Conservation (phyloP, 305 asterid species). For the Plantago coronopus region DNA sequence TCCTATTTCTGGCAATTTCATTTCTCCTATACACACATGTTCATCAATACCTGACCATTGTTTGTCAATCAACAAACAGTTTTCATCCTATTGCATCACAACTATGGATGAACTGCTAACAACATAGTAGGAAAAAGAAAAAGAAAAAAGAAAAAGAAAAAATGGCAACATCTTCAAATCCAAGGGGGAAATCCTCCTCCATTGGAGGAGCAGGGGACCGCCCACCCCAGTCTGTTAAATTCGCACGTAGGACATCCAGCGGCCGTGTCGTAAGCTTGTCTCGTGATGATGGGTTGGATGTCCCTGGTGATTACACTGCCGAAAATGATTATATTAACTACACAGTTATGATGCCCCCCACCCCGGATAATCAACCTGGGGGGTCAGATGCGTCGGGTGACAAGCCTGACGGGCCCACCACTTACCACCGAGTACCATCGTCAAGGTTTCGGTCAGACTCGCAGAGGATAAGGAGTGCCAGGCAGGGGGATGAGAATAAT, state of each 20-base stretch:
- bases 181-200: conserved; percentile 31
- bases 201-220: conserved; percentile 24
- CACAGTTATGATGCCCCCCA: conserved; percentile 94
- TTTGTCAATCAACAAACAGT: not conserved
- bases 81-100: not conserved
- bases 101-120: not conserved
- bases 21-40: not conserved
- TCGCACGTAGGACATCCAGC: conserved; percentile 66
- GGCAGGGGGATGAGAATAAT: conserved; percentile 22
- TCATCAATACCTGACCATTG: not conserved
- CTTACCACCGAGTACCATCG: conserved; percentile 31
- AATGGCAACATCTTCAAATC: conserved; percentile 38
- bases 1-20: conserved; percentile 10
- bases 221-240: conserved; percentile 53
- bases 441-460: conserved; percentile 53
- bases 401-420: conserved; percentile 70
- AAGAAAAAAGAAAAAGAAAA: not conserved
- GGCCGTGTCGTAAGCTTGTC: conserved; percentile 71
- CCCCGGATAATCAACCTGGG: conserved; percentile 89
- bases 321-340: conserved; percentile 59
- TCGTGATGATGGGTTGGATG: conserved; percentile 61
- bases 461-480: conserved; percentile 25
- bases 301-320: conserved; percentile 37
- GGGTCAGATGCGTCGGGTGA: conserved; percentile 38
- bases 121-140: not conserved